Evolutionary conservation across 148 eudicot species (phyloP).

Genomic region (Gaultheria prostrata): DNA sequence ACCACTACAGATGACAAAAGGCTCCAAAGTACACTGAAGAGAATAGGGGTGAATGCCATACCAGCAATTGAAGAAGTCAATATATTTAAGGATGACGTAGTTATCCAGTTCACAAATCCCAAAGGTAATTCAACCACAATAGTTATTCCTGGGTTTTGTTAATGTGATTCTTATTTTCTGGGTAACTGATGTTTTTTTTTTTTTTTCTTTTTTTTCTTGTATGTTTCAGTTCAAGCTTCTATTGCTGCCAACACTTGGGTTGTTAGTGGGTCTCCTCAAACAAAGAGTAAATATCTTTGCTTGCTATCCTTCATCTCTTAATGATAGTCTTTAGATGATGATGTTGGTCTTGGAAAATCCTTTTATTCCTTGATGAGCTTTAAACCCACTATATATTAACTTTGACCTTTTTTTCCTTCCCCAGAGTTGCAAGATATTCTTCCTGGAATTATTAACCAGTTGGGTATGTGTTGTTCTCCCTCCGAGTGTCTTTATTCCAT

Average conservation of each 20-base stretch:
- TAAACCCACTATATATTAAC: background rate
- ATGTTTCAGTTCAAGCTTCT: constrained; percentile 81
- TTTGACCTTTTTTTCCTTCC: background rate
- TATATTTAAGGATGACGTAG: constrained; percentile 81
- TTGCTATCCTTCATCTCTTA: background rate
- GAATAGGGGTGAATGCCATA: constrained; percentile 82
- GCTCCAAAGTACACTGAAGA: constrained; percentile 83
- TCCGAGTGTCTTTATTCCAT: background rate
- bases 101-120: constrained; percentile 76
- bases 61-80: constrained; percentile 92
- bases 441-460: constrained; percentile 82
- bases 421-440: constrained; percentile 89
- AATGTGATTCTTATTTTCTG: background rate
- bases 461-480: constrained; percentile 45
- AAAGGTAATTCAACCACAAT: constrained; percentile 43
- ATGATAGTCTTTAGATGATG: background rate
- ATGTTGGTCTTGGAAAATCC: background rate
- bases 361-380: background rate
- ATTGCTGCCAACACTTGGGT: constrained; percentile 95
- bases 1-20: constrained; percentile 90
- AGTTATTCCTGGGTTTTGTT: background rate
- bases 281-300: constrained; percentile 56
- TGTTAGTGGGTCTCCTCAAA: constrained; percentile 90
- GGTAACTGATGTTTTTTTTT: background rate
- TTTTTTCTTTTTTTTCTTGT: constrained; percentile 1